A percentile compares a stretch with the other conserved stretches of the same genome.
phyloP scores from a whole-genome alignment of 2,329 filamentous ascomycete genomes.

The Talaromyces sp. region DNA sequence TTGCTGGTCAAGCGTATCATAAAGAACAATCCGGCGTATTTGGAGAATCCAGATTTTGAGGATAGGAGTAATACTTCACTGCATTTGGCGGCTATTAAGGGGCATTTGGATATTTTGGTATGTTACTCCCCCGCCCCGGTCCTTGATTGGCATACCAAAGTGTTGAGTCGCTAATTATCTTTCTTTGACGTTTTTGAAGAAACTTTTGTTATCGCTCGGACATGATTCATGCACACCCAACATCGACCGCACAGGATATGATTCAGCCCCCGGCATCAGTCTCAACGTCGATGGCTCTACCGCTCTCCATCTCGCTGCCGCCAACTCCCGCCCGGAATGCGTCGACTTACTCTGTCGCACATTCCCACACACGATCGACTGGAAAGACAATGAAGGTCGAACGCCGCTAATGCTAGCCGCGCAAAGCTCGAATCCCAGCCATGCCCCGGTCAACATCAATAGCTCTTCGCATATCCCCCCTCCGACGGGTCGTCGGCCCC shows the following conservation, averaged over 20 bases:
- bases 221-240: slow-evolving; percentile 58
- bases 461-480: slow-evolving; percentile 19
- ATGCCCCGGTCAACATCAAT: slow-evolving; percentile 11
- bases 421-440: slow-evolving; percentile 21
- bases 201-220: slow-evolving; percentile 64
- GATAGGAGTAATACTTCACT: slow-evolving; percentile 77
- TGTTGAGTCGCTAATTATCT: too few species aligned
- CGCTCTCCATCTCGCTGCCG: slow-evolving; percentile 72
- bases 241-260: slow-evolving; percentile 24
- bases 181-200: slow-evolving; percentile 38
- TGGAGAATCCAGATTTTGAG: slow-evolving; percentile 74
- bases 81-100: slow-evolving; percentile 71
- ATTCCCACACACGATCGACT: slow-evolving; percentile 59
- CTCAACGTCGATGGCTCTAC: slow-evolving; percentile 77
- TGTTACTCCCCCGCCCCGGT: slow-evolving; percentile 15
- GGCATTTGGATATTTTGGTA: slow-evolving; percentile 62
- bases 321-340: slow-evolving; percentile 64
- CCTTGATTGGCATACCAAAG: not conserved
- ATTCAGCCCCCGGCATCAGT: slow-evolving; percentile 51
- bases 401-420: slow-evolving; percentile 43
- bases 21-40: slow-evolving; percentile 61
- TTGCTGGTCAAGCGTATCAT: slow-evolving; percentile 72
- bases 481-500: slow-evolving; percentile 11
- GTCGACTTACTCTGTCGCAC: slow-evolving; percentile 65
- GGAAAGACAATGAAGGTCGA: slow-evolving; percentile 62